These are phyloP conservation scores for Aspergillus arachidicola DNA, from an alignment of 2,329 filamentous ascomycete genomes.

Conservation along the genomic window DNA sequence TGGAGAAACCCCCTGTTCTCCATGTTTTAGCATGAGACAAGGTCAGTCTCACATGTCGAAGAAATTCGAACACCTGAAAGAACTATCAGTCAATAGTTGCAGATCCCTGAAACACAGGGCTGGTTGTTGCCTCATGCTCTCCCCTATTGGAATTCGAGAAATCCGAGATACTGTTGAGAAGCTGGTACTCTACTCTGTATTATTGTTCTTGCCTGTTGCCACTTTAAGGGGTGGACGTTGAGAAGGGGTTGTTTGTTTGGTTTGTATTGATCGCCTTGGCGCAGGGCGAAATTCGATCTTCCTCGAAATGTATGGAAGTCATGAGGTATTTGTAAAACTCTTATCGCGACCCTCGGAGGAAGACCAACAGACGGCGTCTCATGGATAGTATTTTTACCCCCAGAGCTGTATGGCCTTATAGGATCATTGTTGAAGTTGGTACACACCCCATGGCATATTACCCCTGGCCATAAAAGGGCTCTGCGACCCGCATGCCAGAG, in stretches of 20 bases:
- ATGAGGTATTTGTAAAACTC: background rate
- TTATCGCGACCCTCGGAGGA: background rate
- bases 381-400: background rate
- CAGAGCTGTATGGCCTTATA: background rate
- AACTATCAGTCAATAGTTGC: conserved; percentile 1
- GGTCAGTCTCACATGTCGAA: background rate
- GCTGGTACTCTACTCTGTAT: background rate
- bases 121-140: background rate
- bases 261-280: background rate
- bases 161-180: background rate
- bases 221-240: background rate
- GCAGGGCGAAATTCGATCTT: background rate
- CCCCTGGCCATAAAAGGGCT: background rate
- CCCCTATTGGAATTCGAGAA: background rate
- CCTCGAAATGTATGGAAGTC: background rate
- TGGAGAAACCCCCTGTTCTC: background rate
- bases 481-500: conserved; percentile 1
- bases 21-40: conserved; percentile 4
- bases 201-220: background rate
- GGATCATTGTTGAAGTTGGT: background rate
- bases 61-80: background rate
- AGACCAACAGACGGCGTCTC: background rate
- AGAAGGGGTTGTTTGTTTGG: background rate
- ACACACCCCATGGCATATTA: background rate
- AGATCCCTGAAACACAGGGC: background rate